Conservation (phyloP, 306 rosid genomes). For the Mucuna pruriens region DNA sequence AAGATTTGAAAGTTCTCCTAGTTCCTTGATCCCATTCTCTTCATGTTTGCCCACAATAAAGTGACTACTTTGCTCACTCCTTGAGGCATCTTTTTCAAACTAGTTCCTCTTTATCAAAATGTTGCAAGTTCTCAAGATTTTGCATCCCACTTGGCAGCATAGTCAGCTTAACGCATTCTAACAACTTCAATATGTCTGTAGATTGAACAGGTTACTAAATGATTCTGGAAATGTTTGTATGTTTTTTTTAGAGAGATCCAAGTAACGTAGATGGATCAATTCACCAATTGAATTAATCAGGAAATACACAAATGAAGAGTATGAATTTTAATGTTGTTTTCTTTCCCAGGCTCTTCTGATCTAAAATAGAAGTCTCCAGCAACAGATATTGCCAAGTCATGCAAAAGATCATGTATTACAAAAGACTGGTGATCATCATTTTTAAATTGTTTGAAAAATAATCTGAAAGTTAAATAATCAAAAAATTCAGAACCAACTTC, state of each 20-base stretch:
- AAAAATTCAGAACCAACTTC: slow-evolving; percentile 20
- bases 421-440: neutral
- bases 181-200: slow-evolving; percentile 20
- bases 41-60: neutral
- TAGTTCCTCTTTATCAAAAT: neutral
- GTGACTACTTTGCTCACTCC: neutral
- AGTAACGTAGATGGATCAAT: slow-evolving; percentile 36
- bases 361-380: neutral
- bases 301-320: slow-evolving; percentile 8
- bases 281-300: slow-evolving; percentile 8
- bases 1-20: neutral
- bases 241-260: neutral
- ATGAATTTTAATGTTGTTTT: neutral
- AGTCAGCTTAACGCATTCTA: fast-evolving
- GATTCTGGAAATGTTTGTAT: neutral
- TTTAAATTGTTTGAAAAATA: neutral
- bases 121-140: slow-evolving; percentile 25
- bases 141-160: neutral
- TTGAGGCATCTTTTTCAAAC: neutral
- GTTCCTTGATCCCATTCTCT: neutral
- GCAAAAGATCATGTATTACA: slow-evolving; percentile 13
- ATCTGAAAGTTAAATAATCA: neutral
- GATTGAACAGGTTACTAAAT: slow-evolving; percentile 22
- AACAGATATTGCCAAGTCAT: neutral
- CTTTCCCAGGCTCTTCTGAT: neutral